These are phyloP conservation scores for Nakazawaea pomicola DNA, from an alignment of 805 yeast genomes.

Conservation along the genomic window DNA sequence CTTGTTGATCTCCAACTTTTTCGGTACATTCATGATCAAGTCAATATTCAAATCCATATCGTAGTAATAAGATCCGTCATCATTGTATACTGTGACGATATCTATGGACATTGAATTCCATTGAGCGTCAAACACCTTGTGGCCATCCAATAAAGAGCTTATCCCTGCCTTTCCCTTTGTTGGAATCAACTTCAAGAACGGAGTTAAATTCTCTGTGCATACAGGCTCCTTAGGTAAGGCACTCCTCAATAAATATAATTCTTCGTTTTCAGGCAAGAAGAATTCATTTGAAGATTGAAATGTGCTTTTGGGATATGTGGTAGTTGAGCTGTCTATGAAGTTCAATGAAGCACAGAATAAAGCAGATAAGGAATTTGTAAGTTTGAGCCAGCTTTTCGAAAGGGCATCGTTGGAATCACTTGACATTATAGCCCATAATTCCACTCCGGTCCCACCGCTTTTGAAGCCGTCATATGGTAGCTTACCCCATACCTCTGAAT, in stretches of 20 bases:
- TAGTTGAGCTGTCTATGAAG: slow-evolving; percentile 73
- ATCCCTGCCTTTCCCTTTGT: slow-evolving; percentile 90
- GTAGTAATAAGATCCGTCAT: slow-evolving; percentile 23
- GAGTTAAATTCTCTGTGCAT: slow-evolving; percentile 95
- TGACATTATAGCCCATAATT: slow-evolving; percentile 81
- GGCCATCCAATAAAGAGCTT: slow-evolving; percentile 83
- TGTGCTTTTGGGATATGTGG: slow-evolving; percentile 58
- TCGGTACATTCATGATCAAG: slow-evolving; percentile 66
- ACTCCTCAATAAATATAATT: slow-evolving; percentile 62
- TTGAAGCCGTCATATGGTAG: slow-evolving; percentile 65
- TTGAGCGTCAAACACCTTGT: slow-evolving; percentile 79
- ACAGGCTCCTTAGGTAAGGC: slow-evolving; percentile 93
- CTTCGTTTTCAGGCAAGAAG: slow-evolving; percentile 29
- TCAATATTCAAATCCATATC: slow-evolving; percentile 63
- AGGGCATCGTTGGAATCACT: slow-evolving; percentile 54
- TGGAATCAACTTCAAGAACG: slow-evolving; percentile 84
- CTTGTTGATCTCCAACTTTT: slow-evolving; percentile 54
- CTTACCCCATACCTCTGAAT: slow-evolving; percentile 79
- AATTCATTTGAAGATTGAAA: slow-evolving; percentile 24
- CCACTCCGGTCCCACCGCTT: slow-evolving; percentile 95
- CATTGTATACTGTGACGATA: slow-evolving; percentile 50
- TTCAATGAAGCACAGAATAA: slow-evolving; percentile 93
- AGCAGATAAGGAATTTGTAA: slow-evolving; percentile 79
- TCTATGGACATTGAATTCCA: slow-evolving; percentile 96
- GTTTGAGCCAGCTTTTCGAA: slow-evolving; percentile 57